Evolutionary conservation across 345 rosid species (phyloP), one percentile per base, ranked within the genome.

Genomic region (Hevea brasiliensis): DNA sequence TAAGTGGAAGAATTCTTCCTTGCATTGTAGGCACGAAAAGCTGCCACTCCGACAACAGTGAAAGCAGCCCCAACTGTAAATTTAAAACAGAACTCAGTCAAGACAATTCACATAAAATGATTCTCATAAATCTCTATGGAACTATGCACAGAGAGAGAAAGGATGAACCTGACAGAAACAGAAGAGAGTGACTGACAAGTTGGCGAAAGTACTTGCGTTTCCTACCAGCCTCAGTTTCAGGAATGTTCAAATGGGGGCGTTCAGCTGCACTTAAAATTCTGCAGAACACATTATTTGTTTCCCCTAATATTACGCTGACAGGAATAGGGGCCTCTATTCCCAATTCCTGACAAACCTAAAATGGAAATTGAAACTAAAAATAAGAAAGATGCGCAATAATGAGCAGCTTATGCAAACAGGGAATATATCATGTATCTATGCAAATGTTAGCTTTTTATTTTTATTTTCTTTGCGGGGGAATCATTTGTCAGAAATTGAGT

Each of bases 151-250:
- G 64, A 20, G 58, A 48, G 21, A 32, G 56, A 24, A 35, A 23
- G n/a, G 51, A 78, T 42, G 15, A 66, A 84, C 96, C 88, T 84
- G 97, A 92, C 79, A 90, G 87, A 75, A 92, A 80, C 47, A 90
- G 61, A 59, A 90, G 88, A 32, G 96, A 90, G 79, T 81, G 87
- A 76, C 77, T 88, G 70, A 90, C 82, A 35, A 90, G 69, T 68
- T 80, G 87, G 61, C 84, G 85, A 67, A 82, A 85, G 37, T 74
- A 78, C 76, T 87, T 92, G 79, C 86, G 77, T 70, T 81, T 90
- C 79, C 84, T 86, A 59, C 93, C 90, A 13, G 81, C 67, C 72
- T 83, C 89, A 32, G 95, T 92, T 84, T 92, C 95, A 66, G 93
- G 97, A 73, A 86, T 87, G 81, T 86, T 77, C 85, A 85, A 23